Evolutionary conservation across 2,329 filamentous ascomycete genomes (phyloP).

Genomic region (Penicillium sp.): DNA sequence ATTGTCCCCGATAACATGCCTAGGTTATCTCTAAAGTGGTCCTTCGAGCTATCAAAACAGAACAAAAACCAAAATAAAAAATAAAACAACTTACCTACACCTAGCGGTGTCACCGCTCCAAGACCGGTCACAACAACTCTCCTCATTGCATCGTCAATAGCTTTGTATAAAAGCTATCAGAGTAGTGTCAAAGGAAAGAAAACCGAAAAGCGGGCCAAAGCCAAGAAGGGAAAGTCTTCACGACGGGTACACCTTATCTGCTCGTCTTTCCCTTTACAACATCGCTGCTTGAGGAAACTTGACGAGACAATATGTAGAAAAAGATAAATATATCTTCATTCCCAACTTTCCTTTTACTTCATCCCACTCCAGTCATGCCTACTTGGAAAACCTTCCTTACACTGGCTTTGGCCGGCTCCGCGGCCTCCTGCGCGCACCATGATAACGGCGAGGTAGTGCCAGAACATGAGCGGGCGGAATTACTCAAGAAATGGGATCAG

Average conservation of each 20-base stretch:
- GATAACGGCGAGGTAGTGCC: conserved; percentile 41
- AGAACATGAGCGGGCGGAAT: conserved; percentile 41
- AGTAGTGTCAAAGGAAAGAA: conserved; percentile 2
- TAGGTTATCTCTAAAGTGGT: not conserved
- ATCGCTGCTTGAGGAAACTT: conserved; percentile 17
- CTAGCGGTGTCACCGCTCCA: conserved; percentile 78
- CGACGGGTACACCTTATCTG: conserved; percentile 22
- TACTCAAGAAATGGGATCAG: conserved; percentile 49
- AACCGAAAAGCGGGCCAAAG: conserved; percentile 14
- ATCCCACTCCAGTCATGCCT: conserved; percentile 22
- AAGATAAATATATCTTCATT: not conserved
- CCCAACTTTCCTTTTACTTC: conserved; percentile 9
- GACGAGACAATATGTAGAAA: conserved; percentile 1
- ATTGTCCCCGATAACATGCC: not conserved
- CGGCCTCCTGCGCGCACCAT: conserved; percentile 40
- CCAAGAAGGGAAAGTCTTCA: conserved; percentile 42
- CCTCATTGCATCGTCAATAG: conserved; percentile 38
- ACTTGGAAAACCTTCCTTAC: conserved; percentile 31
- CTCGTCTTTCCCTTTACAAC: conserved; percentile 23
- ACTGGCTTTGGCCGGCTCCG: conserved; percentile 35
- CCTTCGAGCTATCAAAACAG: conserved; percentile 3
- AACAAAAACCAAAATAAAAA: conserved; percentile 4
- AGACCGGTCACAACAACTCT: conserved; percentile 82
- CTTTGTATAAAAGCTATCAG: not conserved
- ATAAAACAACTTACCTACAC: conserved; percentile 57